Evolutionary conservation across 116 monocot genomes (phyloP).

Genomic region (Phalaenopsis hybrid): DNA sequence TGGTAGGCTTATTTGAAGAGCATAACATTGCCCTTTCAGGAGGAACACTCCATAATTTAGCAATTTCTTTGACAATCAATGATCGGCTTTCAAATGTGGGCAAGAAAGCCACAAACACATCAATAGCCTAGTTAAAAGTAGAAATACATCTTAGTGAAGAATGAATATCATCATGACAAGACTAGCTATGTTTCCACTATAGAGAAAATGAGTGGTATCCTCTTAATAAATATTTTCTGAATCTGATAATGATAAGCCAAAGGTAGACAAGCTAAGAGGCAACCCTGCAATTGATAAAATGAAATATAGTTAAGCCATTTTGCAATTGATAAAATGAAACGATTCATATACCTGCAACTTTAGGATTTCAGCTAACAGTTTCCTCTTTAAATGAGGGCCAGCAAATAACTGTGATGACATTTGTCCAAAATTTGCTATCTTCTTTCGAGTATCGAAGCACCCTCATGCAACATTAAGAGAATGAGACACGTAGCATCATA

Average conservation of each 20-base stretch:
- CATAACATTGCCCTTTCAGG: constrained; percentile 26
- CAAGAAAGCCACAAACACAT: constrained; percentile 62
- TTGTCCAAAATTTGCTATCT: constrained; percentile 84
- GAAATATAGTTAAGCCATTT: background rate
- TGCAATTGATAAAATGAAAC: background rate
- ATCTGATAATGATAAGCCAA: constrained; percentile 5
- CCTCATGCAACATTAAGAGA: constrained; percentile 21
- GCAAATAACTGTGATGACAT: constrained; percentile 78
- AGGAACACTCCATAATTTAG: constrained; percentile 33
- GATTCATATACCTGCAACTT: constrained; percentile 62
- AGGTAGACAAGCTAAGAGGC: too few species aligned
- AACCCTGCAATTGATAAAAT: too few species aligned
- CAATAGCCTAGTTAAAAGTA: constrained; percentile 55
- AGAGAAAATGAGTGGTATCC: constrained; percentile 23
- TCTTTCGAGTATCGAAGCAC: constrained; percentile 69
- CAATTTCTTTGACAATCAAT: constrained; percentile 48
- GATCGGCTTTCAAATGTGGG: constrained; percentile 34
- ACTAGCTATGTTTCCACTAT: background rate
- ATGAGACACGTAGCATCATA: background rate
- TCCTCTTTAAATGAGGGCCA: constrained; percentile 69
- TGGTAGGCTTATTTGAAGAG: constrained; percentile 40
- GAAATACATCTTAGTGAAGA: background rate
- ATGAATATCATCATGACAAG: background rate
- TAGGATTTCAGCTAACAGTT: constrained; percentile 51
- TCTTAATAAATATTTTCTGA: constrained; percentile 66